Conservation (phyloP, 2,329 filamentous ascomycete species). For the Thermothelomyces thermophilus region DNA sequence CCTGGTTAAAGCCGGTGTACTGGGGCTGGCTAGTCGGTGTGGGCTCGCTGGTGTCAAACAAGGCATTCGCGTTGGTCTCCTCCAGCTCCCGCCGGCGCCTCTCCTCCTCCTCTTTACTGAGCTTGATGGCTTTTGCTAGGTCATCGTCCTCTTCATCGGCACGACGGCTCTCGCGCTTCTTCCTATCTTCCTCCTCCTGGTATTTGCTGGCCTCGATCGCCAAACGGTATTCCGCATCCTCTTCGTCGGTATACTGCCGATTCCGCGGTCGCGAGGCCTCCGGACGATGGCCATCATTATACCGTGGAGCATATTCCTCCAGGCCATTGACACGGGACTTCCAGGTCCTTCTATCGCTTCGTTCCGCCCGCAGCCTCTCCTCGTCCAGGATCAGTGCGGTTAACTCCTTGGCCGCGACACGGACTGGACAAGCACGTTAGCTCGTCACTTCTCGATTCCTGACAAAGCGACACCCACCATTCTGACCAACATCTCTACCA, state of each 20-base stretch:
- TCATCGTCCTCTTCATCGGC: slow-evolving; percentile 69
- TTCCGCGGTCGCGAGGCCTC: slow-evolving; percentile 43
- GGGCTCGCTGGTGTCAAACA: slow-evolving; percentile 74
- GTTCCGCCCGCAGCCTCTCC: slow-evolving; percentile 81
- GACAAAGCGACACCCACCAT: slow-evolving; percentile 52
- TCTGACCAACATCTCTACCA: slow-evolving; percentile 88
- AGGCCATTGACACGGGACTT: slow-evolving; percentile 93
- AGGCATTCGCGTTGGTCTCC: slow-evolving; percentile 71
- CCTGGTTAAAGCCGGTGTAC: slow-evolving; percentile 87
- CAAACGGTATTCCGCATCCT: slow-evolving; percentile 83
- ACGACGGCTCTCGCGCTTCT: slow-evolving; percentile 60
- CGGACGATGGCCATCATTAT: slow-evolving; percentile 34
- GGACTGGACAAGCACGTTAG: slow-evolving; percentile 54
- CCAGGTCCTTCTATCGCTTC: slow-evolving; percentile 88
- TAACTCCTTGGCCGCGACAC: slow-evolving; percentile 91
- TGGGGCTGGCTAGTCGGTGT: slow-evolving; percentile 61
- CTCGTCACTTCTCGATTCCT: background rate
- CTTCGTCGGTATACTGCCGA: slow-evolving; percentile 59
- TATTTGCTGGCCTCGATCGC: slow-evolving; percentile 93
- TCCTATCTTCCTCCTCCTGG: slow-evolving; percentile 85
- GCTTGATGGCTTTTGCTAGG: slow-evolving; percentile 85
- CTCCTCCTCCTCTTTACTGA: slow-evolving; percentile 93
- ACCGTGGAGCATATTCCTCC: slow-evolving; percentile 63
- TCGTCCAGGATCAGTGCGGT: slow-evolving; percentile 90
- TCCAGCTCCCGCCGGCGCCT: slow-evolving; percentile 80